phyloP scores from a whole-genome alignment of 2,329 filamentous ascomycete genomes.

The Xylaria sp. region DNA sequence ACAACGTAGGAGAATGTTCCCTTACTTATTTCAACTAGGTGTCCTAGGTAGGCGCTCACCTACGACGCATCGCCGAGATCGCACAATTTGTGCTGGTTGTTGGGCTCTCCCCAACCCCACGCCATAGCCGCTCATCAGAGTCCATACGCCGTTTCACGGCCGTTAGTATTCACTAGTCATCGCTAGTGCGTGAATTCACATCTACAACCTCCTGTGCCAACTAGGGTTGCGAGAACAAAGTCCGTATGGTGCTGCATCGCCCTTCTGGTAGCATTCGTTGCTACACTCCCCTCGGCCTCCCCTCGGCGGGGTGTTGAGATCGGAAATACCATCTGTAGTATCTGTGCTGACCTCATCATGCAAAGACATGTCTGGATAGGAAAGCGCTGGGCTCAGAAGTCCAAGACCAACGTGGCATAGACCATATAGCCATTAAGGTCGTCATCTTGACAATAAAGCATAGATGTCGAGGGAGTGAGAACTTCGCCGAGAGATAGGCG shows the following conservation, averaged over 20 bases:
- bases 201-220: no score
- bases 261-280: slow-evolving; percentile 8
- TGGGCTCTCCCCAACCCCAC: neutral
- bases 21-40: neutral
- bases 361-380: neutral
- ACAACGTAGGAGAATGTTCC: neutral
- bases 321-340: neutral
- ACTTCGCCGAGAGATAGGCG: slow-evolving; percentile 10
- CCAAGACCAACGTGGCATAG: neutral
- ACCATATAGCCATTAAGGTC: neutral
- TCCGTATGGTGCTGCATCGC: neutral
- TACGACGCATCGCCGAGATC: slow-evolving; percentile 16
- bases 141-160: neutral
- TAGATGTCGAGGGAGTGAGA: neutral
- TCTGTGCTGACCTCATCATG: slow-evolving; percentile 1
- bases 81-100: slow-evolving; percentile 7
- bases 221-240: neutral
- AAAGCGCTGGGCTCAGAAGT: neutral
- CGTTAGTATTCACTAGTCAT: slow-evolving; percentile 18
- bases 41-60: neutral
- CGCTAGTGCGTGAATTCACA: slow-evolving; percentile 12
- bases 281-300: slow-evolving; percentile 5
- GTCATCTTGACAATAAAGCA: neutral
- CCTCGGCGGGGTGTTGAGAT: slow-evolving; percentile 2
- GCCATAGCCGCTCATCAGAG: neutral